Base-by-base conservation (phyloP, 2,329 filamentous ascomycete species). In the Epichloe coenophiala region DNA sequence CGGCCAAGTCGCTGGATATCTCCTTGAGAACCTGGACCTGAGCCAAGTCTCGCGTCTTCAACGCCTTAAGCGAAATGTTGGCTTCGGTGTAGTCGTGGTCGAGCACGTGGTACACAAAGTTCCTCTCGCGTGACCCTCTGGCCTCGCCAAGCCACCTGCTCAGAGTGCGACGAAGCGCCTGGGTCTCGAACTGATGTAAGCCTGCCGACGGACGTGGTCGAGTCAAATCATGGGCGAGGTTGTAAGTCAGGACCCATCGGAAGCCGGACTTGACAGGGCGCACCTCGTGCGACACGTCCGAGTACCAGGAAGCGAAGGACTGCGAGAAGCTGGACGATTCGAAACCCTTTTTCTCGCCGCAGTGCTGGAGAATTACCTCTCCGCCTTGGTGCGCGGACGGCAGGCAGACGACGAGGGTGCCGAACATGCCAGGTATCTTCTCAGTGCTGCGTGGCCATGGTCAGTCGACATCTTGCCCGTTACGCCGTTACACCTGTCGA, bases 251-350 rank as follows among this genome's bases (percentile, higher is more conserved):
- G 9, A 76, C 73, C 50, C 72, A 67, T 3, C 74, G 71, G 56
- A 72, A 69, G 3, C 76, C 76, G 0, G 66, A 68, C 0, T 55
- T 65, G 2, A 79, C 65, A 1, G 69, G 68, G 15, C 69, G 61
- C n/a, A 77, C 65, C 57, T 79, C 69, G 55, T 78, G 73, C 1
- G 63, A 64, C 0, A 78, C 73, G 50, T 79, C 74, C 0, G 73
- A 71, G 57, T 76, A 79, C 77, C 68, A 70, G 35, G 52, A 62
- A 6, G 58, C 54, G 27, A 55, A 57, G 0, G 61, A 61, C 49
- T 61, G 53, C 0, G 50, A 15, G 5, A 19, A 35, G 3, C 55
- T 37, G 0, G 61, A 64, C 0, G 68, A 68, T 9, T 59, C 51
- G 48, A 70, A 66, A 3, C 54, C 54, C 38, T 63, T 58, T 4